Percentiles rank a stretch among this genome's conserved stretches.
These are phyloP conservation scores for Anacardium occidentale DNA, from an alignment of 345 rosid species.

Conservation along the genomic window DNA sequence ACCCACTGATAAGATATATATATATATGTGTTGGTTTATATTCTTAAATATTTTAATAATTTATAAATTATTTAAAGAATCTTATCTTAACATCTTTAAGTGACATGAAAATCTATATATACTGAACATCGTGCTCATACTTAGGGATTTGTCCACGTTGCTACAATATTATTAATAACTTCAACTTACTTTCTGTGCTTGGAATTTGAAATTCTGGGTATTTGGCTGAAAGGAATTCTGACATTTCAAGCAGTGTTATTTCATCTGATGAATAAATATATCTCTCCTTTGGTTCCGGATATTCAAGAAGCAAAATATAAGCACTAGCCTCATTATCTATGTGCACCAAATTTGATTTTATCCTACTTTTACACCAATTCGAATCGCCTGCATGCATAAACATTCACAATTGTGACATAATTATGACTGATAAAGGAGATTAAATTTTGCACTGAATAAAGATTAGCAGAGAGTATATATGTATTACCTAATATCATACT, in stretches of 20 bases:
- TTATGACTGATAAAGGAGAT: too few species aligned
- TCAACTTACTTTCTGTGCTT: conserved; percentile 24
- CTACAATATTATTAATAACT: not conserved
- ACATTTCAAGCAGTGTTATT: conserved; percentile 20
- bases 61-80: not conserved
- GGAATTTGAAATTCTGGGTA: conserved; percentile 28
- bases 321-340: conserved; percentile 35
- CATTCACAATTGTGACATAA: not conserved
- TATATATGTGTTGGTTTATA: too few species aligned
- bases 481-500: not conserved
- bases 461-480: too few species aligned
- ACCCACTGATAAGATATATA: too few species aligned
- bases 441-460: too few species aligned
- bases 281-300: conserved; percentile 36
- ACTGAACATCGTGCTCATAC: too few species aligned
- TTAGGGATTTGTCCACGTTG: not conserved
- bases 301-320: conserved; percentile 39
- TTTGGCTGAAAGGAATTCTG: conserved; percentile 25
- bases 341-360: conserved; percentile 20
- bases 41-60: not conserved
- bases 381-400: not conserved
- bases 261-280: conserved; percentile 27
- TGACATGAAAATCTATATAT: too few species aligned
- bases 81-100: not conserved
- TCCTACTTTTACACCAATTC: not conserved